These are phyloP conservation scores for Plectosphaerella sp. DNA, from an alignment of 2,329 filamentous ascomycete species.

Conservation along the genomic window DNA sequence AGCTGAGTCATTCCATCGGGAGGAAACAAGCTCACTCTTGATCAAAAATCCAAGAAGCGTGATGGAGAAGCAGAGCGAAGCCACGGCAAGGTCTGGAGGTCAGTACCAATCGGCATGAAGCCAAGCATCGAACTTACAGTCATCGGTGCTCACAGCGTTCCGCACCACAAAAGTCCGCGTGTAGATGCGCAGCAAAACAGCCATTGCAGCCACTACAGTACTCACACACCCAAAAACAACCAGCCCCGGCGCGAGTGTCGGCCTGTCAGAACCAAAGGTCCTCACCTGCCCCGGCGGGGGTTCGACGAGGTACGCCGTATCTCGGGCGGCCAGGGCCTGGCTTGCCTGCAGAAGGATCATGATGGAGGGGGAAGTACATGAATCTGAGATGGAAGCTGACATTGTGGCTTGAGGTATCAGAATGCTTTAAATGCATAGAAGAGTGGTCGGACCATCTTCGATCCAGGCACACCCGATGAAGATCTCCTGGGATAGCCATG, in stretches of 20 bases:
- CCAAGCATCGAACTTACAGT: slow-evolving; percentile 15
- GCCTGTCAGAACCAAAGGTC: slow-evolving; percentile 11
- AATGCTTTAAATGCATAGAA: no score
- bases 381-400: no score
- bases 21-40: background rate
- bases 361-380: background rate
- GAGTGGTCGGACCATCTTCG: no score
- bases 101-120: background rate
- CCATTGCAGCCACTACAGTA: slow-evolving; percentile 15
- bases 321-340: background rate
- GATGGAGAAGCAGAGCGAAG: background rate
- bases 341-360: background rate
- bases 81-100: background rate
- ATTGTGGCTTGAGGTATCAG: no score
- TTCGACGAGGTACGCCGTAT: background rate
- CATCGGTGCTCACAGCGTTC: slow-evolving; percentile 18
- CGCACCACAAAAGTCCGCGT: slow-evolving; percentile 22
- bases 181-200: slow-evolving; percentile 18
- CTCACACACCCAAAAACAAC: slow-evolving; percentile 16
- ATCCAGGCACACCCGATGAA: no score
- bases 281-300: slow-evolving; percentile 15
- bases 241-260: slow-evolving; percentile 13
- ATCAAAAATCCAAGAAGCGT: background rate
- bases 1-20: background rate
- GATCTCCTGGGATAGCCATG: no score